Percentiles rank a stretch among this genome's conserved stretches.
phyloP scores from a whole-genome alignment of 306 rosid species.

The Mucuna pruriens region DNA sequence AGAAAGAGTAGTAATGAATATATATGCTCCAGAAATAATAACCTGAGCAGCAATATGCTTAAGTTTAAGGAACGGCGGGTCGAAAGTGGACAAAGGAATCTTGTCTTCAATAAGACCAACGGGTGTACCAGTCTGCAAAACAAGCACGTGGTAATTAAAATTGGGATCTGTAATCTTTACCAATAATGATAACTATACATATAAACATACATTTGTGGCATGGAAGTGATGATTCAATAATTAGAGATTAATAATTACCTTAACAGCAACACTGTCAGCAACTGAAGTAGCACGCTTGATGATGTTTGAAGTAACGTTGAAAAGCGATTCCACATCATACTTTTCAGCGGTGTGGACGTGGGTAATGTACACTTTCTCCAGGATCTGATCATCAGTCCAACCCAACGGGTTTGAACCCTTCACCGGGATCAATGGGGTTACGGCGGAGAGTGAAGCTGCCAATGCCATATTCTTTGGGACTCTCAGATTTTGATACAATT shows the following conservation, averaged over 20 bases:
- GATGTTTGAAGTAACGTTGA: constrained; percentile 43
- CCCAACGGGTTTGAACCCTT: constrained; percentile 29
- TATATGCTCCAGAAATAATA: background rate
- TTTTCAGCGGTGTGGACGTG: constrained; percentile 50
- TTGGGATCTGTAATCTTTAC: too few relatives aligned
- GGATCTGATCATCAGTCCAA: constrained; percentile 42
- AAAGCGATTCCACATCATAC: constrained; percentile 52
- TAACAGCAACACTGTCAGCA: constrained; percentile 28
- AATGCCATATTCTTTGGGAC: background rate
- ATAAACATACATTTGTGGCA: background rate
- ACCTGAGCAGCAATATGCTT: constrained; percentile 47
- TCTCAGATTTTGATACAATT: background rate
- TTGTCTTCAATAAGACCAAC: constrained; percentile 43
- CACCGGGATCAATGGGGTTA: background rate
- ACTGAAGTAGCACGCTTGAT: constrained; percentile 37
- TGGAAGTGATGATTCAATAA: background rate
- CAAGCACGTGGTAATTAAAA: too few relatives aligned
- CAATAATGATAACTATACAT: background rate
- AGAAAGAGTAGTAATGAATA: background rate
- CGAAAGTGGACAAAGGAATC: constrained; percentile 27
- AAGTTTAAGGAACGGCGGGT: constrained; percentile 43
- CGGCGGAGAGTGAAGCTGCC: background rate
- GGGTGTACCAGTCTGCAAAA: constrained; percentile 37
- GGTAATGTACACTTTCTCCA: constrained; percentile 48
- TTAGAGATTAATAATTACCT: constrained; percentile 28